These are phyloP conservation scores for Papiliotrema terrestris DNA, from an alignment of 1,284 basidiomycete genomes.

Conservation along the genomic window DNA sequence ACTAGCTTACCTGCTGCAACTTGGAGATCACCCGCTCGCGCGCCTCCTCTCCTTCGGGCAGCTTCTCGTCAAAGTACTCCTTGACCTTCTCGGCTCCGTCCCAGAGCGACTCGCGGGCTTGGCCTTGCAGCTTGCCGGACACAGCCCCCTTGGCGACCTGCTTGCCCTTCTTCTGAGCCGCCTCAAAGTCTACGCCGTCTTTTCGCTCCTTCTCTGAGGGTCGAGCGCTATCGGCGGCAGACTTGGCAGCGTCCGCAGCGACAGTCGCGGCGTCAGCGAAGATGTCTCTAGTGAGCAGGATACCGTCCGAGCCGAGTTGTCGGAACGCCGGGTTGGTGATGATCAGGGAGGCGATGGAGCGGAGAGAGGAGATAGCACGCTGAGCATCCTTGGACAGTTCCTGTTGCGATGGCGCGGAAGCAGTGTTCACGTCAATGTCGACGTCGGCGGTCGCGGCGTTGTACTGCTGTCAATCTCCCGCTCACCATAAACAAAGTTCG, in stretches of 20 bases:
- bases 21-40: constrained; percentile 49
- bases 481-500: not conserved
- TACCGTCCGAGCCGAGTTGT: constrained; percentile 48
- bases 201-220: constrained; percentile 43
- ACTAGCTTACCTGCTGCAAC: constrained; percentile 43
- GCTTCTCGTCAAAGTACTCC: constrained; percentile 50
- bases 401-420: constrained; percentile 29
- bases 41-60: constrained; percentile 50
- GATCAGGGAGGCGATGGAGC: constrained; percentile 49
- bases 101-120: constrained; percentile 36
- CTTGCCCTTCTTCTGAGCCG: constrained; percentile 46
- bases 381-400: constrained; percentile 47
- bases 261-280: constrained; percentile 48
- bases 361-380: constrained; percentile 45
- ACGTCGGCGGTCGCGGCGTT: constrained; percentile 36
- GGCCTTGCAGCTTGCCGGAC: constrained; percentile 39
- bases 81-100: constrained; percentile 34
- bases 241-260: constrained; percentile 35
- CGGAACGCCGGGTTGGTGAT: constrained; percentile 49
- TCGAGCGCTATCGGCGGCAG: constrained; percentile 37
- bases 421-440: constrained; percentile 35
- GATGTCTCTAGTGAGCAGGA: constrained; percentile 49
- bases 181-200: constrained; percentile 43
- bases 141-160: constrained; percentile 37
- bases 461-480: constrained; percentile 19